Percentiles rank a stretch among this genome's conserved stretches.
phyloP scores from a whole-genome alignment of 768 basidiomycete genomes.

The Imleria badia region DNA sequence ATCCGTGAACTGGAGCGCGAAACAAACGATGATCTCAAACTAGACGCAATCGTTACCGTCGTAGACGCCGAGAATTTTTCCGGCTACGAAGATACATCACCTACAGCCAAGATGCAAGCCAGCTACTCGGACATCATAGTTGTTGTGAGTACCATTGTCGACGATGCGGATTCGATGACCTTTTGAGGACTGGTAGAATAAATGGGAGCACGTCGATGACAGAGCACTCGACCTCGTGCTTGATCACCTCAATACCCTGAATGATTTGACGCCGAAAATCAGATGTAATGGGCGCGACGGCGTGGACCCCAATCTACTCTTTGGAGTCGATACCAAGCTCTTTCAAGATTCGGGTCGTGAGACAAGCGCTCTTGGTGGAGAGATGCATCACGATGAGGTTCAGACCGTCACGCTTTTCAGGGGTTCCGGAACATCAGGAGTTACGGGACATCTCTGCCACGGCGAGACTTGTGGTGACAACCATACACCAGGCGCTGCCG shows the following conservation, averaged over 20 bases:
- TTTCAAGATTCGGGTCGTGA: conserved; percentile 39
- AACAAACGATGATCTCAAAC: conserved; percentile 68
- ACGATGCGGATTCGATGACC: conserved; percentile 4
- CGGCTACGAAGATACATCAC: conserved; percentile 91
- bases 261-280: conserved; percentile 87
- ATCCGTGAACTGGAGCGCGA: conserved; percentile 87
- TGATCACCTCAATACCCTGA: conserved; percentile 86
- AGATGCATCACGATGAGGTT: conserved; percentile 77
- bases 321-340: conserved; percentile 87
- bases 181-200: conserved; percentile 53
- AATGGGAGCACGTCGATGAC: conserved; percentile 85
- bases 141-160: conserved; percentile 51
- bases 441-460: conserved; percentile 20
- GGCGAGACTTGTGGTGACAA: conserved; percentile 3
- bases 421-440: conserved; percentile 32
- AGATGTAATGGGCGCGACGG: conserved; percentile 61
- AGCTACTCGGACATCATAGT: conserved; percentile 91
- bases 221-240: conserved; percentile 77
- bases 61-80: conserved; percentile 89
- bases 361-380: conserved; percentile 11
- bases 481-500: background rate
- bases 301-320: conserved; percentile 76
- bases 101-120: conserved; percentile 93
- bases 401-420: conserved; percentile 69
- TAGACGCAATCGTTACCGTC: conserved; percentile 92